Percentiles rank a stretch among this genome's conserved stretches.
Evolutionary conservation across 495 filamentous ascomycete genomes (phyloP).

Genomic region (Penicillium robsamsonii): DNA sequence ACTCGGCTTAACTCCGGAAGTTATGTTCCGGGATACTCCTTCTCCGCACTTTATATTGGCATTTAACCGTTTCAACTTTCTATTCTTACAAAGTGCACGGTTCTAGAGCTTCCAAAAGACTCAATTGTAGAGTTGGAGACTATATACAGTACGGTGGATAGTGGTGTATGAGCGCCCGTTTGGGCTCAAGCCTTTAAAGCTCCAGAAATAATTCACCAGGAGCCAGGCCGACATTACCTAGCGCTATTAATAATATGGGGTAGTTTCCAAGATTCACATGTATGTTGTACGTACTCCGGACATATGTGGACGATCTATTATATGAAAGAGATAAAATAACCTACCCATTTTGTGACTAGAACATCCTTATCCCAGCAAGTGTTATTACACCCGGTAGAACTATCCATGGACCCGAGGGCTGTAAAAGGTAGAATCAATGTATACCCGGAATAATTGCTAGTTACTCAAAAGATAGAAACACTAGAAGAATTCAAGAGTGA

Average conservation of each 20-base stretch:
- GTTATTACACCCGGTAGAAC: neutral
- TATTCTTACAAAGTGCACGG: too few relatives aligned
- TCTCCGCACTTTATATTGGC: neutral
- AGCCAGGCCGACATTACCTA: neutral
- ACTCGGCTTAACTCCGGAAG: conserved; percentile 3
- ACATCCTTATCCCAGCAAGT: neutral
- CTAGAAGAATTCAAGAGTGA: neutral
- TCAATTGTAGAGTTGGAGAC: too few relatives aligned
- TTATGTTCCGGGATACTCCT: neutral
- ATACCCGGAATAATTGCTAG: neutral
- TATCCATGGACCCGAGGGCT: neutral
- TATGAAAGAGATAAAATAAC: neutral
- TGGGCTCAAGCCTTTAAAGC: neutral
- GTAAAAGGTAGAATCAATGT: neutral
- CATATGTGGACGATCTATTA: neutral
- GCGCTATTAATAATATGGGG: neutral
- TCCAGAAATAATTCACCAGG: neutral
- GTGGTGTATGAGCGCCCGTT: too few relatives aligned
- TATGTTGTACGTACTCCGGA: neutral
- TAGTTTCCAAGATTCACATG: neutral
- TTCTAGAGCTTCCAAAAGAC: too few relatives aligned
- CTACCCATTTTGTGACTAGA: neutral
- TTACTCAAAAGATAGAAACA: neutral
- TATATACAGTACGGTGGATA: too few relatives aligned
- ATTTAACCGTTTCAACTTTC: neutral